phyloP scores from a whole-genome alignment of 2,329 filamentous ascomycete species.

The Sclerotinia nivalis region DNA sequence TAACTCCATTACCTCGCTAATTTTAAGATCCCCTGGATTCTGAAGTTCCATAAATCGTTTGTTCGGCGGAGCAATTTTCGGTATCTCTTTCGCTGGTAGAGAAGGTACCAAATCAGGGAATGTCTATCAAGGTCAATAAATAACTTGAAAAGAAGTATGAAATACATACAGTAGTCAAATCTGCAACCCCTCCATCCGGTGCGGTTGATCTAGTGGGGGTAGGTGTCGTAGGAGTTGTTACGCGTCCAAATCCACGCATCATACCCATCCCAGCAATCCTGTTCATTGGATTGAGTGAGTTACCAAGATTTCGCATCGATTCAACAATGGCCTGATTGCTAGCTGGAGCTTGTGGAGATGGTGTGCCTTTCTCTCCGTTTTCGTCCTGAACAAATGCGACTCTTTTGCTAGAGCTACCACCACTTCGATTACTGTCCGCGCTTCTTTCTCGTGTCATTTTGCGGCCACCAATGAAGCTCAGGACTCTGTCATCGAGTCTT shows the following conservation, averaged over 20 bases:
- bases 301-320: slow-evolving; percentile 78
- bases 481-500: slow-evolving; percentile 62
- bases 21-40: slow-evolving; percentile 66
- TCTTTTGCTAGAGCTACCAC: slow-evolving; percentile 58
- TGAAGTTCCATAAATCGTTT: slow-evolving; percentile 72
- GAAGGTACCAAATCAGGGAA: slow-evolving; percentile 60
- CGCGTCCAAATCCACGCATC: slow-evolving; percentile 73
- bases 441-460: slow-evolving; percentile 67
- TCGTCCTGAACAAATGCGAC: slow-evolving; percentile 51
- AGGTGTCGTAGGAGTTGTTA: slow-evolving; percentile 43
- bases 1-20: slow-evolving; percentile 72
- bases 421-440: slow-evolving; percentile 70
- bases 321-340: slow-evolving; percentile 68
- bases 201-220: slow-evolving; percentile 44
- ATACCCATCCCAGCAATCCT: slow-evolving; percentile 72
- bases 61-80: slow-evolving; percentile 65
- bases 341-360: slow-evolving; percentile 40
- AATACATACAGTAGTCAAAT: slow-evolving; percentile 56
- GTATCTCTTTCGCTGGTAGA: slow-evolving; percentile 55
- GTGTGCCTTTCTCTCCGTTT: slow-evolving; percentile 43
- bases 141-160: not conserved
- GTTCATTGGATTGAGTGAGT: slow-evolving; percentile 78
- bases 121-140: slow-evolving; percentile 46
- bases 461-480: slow-evolving; percentile 70
- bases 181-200: slow-evolving; percentile 51